Conservation (phyloP, 2,329 filamentous ascomycete genomes). For the Pyricularia sp. region DNA sequence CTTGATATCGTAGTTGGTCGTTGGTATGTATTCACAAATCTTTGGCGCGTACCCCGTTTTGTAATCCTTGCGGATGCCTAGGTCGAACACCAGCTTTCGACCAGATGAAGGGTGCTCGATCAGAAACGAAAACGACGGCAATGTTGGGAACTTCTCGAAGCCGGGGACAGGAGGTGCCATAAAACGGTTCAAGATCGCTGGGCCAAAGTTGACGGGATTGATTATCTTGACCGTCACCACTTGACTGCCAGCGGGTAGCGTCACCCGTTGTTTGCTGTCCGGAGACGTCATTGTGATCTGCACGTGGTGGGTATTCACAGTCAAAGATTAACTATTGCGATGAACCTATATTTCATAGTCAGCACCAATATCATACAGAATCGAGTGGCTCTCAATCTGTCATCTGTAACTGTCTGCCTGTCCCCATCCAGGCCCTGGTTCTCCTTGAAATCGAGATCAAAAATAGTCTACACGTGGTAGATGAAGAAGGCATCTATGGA, state of each 20-base stretch:
- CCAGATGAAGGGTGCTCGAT: background rate
- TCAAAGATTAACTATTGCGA: background rate
- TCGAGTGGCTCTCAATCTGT: no score
- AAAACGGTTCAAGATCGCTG: background rate
- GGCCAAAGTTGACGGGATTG: background rate
- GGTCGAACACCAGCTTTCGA: background rate
- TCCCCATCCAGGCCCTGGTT: background rate
- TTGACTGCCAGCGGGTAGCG: background rate
- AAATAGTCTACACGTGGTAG: no score
- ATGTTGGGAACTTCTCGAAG: background rate
- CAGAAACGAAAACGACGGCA: background rate
- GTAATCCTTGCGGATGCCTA: background rate
- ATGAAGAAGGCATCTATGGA: background rate
- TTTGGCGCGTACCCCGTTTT: background rate
- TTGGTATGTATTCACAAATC: background rate
- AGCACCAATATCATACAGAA: background rate
- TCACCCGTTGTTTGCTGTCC: background rate
- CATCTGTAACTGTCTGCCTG: background rate
- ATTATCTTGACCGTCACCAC: background rate
- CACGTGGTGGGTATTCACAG: background rate
- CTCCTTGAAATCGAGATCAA: background rate
- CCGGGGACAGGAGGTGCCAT: background rate
- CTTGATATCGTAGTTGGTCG: background rate
- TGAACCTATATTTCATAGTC: background rate
- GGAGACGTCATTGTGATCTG: background rate